Evolutionary conservation across 2,329 filamentous ascomycete genomes (phyloP).

Genomic region (Aspergillus hiratsukae): DNA sequence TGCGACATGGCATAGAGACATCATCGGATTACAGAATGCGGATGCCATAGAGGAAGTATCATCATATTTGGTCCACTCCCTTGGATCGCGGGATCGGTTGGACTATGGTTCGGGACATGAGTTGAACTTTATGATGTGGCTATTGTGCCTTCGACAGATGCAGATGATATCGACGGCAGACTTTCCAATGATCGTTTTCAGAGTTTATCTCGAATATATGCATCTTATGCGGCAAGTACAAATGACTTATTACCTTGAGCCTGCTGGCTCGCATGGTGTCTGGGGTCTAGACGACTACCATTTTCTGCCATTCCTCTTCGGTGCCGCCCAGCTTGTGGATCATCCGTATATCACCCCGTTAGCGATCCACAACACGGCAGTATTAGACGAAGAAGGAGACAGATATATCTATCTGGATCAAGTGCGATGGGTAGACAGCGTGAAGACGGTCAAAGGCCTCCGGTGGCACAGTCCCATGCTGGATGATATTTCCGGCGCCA

Average conservation of each 20-base stretch:
- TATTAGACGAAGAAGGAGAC: constrained; percentile 76
- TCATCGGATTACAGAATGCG: constrained; percentile 34
- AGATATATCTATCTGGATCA: constrained; percentile 92
- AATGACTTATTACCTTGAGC: constrained; percentile 91
- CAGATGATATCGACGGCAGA: constrained; percentile 58
- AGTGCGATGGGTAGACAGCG: constrained; percentile 88
- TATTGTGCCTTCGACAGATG: constrained; percentile 87
- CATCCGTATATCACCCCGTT: constrained; percentile 76
- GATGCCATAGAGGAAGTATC: constrained; percentile 65
- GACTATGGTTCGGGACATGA: constrained; percentile 98
- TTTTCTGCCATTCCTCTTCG: constrained; percentile 92
- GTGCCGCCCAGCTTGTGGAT: constrained; percentile 80
- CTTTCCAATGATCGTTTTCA: constrained; percentile 70
- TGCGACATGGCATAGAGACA: constrained; percentile 38
- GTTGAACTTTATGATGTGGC: constrained; percentile 94
- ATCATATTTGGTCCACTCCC: constrained; percentile 75
- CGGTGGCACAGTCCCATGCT: constrained; percentile 98
- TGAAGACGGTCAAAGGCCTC: constrained; percentile 91
- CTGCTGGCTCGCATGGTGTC: constrained; percentile 92
- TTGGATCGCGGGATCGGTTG: constrained; percentile 81
- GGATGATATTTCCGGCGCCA: constrained; percentile 89
- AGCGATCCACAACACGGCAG: constrained; percentile 80
- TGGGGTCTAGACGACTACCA: constrained; percentile 98
- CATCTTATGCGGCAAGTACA: constrained; percentile 82
- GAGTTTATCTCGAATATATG: constrained; percentile 79